Percentiles rank a stretch among this genome's conserved stretches.
phyloP scores from a whole-genome alignment of 179 eudicot genomes.

The Silene vulgaris region DNA sequence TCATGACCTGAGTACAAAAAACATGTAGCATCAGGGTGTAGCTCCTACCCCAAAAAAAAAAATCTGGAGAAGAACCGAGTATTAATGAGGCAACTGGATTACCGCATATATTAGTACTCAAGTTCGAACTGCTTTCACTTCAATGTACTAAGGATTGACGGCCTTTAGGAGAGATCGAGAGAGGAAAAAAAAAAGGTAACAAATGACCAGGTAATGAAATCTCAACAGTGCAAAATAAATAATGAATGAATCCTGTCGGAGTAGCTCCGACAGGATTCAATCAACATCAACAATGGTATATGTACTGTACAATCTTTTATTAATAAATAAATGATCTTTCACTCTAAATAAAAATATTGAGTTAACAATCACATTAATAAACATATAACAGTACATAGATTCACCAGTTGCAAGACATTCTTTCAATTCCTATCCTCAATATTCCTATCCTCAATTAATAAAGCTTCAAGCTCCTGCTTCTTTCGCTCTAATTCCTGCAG shows the following conservation, averaged over 20 bases:
- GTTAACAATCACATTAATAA: neutral
- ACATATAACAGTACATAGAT: neutral
- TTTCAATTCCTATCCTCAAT: conserved; percentile 19
- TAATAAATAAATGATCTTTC: no score
- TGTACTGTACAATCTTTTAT: neutral
- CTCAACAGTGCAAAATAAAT: no score
- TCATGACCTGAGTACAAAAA: no score
- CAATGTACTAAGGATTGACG: no score
- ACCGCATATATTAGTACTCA: no score
- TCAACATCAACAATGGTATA: neutral
- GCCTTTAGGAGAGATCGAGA: neutral
- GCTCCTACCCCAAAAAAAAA: no score
- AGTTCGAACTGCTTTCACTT: no score
- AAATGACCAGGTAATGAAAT: no score
- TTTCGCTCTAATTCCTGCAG: conserved; percentile 39
- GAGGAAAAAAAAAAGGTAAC: neutral
- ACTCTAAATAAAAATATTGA: neutral
- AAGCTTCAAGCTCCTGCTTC: conserved; percentile 38
- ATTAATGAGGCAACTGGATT: no score
- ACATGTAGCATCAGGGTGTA: no score
- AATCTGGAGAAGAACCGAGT: no score
- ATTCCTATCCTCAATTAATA: conserved; percentile 24
- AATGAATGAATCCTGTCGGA: neutral
- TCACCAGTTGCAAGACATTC: neutral
- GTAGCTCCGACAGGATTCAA: no score